Evolutionary conservation across 306 rosid genomes (phyloP).

Genomic region (Potentilla sterilis): DNA sequence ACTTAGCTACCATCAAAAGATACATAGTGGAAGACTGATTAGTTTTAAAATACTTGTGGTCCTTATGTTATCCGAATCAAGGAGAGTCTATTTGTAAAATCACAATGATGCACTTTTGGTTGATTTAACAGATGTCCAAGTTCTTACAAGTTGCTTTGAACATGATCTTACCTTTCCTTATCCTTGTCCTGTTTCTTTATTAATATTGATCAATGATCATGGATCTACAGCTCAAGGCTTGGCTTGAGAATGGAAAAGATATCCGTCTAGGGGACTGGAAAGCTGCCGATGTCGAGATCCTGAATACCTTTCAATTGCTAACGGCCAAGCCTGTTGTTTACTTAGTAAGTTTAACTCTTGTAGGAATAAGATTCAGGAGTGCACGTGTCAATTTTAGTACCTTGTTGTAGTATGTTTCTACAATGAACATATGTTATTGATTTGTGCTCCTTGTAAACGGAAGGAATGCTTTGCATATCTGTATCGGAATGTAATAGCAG

Average conservation of each 20-base stretch:
- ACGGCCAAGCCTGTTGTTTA: constrained; percentile 96
- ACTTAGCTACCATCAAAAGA: neutral
- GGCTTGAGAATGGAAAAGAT: constrained; percentile 82
- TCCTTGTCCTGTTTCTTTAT: neutral
- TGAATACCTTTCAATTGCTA: constrained; percentile 91
- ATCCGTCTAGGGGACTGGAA: constrained; percentile 96
- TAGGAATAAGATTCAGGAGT: neutral
- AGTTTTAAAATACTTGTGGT: neutral
- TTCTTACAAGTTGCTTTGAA: neutral
- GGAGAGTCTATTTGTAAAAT: neutral
- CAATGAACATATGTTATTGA: neutral
- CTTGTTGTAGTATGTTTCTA: neutral
- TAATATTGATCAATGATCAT: constrained; percentile 15
- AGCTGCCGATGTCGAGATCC: constrained; percentile 83
- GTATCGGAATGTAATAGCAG: neutral
- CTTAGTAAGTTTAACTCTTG: constrained; percentile 49
- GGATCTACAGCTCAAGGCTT: constrained; percentile 70
- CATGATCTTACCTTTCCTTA: neutral
- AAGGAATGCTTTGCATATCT: neutral
- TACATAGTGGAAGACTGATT: no score
- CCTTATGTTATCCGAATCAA: no score
- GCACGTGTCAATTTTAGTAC: neutral
- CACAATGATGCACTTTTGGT: neutral
- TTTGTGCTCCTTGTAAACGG: neutral
- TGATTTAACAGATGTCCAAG: neutral